phyloP scores from a whole-genome alignment of 345 rosid species.

The Combretum micranthum region DNA sequence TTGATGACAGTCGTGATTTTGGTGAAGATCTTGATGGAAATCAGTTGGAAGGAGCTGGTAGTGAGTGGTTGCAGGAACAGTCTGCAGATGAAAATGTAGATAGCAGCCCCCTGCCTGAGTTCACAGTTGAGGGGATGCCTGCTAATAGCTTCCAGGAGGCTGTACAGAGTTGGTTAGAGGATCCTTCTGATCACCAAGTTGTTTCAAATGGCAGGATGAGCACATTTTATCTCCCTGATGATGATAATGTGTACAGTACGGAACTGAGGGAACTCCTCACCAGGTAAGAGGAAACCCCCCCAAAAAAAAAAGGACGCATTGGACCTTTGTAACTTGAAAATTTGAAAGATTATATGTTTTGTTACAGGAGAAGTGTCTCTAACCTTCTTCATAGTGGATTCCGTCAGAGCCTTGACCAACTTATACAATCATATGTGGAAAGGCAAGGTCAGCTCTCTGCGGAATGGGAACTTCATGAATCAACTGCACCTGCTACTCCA shows the following conservation, averaged over 20 bases:
- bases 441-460: slow-evolving; percentile 63
- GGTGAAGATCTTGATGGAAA: slow-evolving; percentile 28
- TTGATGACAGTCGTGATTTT: slow-evolving; percentile 28
- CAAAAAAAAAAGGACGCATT: neutral
- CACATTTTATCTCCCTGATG: slow-evolving; percentile 49
- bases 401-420: slow-evolving; percentile 79
- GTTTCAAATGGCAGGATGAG: slow-evolving; percentile 36
- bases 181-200: slow-evolving; percentile 39
- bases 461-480: slow-evolving; percentile 66
- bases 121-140: slow-evolving; percentile 28
- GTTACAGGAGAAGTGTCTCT: slow-evolving; percentile 84
- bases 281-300: slow-evolving; percentile 42
- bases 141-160: slow-evolving; percentile 43
- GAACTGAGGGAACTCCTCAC: slow-evolving; percentile 83
- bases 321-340: neutral
- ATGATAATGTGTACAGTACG: slow-evolving; percentile 49
- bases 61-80: slow-evolving; percentile 27
- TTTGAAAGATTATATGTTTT: slow-evolving; percentile 16
- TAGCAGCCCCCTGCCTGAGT: slow-evolving; percentile 25
- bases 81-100: slow-evolving; percentile 37
- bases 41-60: slow-evolving; percentile 28
- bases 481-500: slow-evolving; percentile 30
- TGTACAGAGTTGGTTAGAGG: slow-evolving; percentile 50
- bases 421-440: slow-evolving; percentile 77
- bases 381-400: slow-evolving; percentile 86